Conservation (phyloP, 2,329 filamentous ascomycete species). For the Allantophomopsis cytisporea region DNA sequence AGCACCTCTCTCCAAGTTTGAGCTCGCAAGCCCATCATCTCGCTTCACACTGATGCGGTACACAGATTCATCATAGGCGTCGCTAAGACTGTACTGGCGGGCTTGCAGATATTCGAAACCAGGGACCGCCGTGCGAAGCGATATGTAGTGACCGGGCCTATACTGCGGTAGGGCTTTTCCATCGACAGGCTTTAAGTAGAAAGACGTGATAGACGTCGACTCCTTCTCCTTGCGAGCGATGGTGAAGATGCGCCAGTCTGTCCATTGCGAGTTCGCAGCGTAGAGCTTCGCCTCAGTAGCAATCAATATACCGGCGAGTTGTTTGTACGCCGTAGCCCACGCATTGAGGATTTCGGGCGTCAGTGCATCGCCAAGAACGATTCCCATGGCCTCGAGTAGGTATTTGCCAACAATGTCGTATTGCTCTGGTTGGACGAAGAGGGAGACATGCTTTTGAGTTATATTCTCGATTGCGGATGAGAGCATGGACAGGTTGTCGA, state of each 20-base stretch:
- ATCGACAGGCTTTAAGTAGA: slow-evolving; percentile 57
- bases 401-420: slow-evolving; percentile 58
- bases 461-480: slow-evolving; percentile 49
- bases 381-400: slow-evolving; percentile 52
- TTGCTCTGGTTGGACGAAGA: slow-evolving; percentile 56
- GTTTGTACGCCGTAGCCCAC: slow-evolving; percentile 59
- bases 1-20: slow-evolving; percentile 18
- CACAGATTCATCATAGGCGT: slow-evolving; percentile 34
- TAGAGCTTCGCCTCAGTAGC: slow-evolving; percentile 48
- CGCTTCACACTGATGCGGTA: slow-evolving; percentile 68
- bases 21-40: slow-evolving; percentile 23
- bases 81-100: slow-evolving; percentile 63
- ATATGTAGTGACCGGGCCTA: slow-evolving; percentile 62
- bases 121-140: slow-evolving; percentile 46
- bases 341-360: slow-evolving; percentile 54
- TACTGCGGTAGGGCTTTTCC: slow-evolving; percentile 42
- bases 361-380: slow-evolving; percentile 52
- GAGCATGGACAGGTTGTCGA: slow-evolving; percentile 54
- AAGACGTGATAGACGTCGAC: slow-evolving; percentile 47
- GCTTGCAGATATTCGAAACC: slow-evolving; percentile 51
- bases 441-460: slow-evolving; percentile 60
- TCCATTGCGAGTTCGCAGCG: slow-evolving; percentile 29
- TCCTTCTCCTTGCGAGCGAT: slow-evolving; percentile 50
- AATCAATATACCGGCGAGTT: slow-evolving; percentile 61
- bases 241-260: slow-evolving; percentile 34